These are phyloP conservation scores for Oldenlandia corymbosa DNA, from an alignment of 257 asterid genomes.

Conservation along the genomic window DNA sequence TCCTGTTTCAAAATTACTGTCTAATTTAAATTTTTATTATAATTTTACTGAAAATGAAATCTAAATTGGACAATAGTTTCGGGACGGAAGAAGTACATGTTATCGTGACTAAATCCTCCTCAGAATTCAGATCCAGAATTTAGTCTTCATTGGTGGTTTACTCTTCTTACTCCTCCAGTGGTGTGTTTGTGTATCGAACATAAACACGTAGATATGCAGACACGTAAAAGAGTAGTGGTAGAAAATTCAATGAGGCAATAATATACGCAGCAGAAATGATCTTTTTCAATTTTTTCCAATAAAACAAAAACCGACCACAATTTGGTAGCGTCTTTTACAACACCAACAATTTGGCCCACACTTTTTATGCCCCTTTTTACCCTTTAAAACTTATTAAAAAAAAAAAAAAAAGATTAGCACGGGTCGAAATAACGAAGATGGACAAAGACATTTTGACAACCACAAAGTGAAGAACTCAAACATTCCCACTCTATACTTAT, in stretches of 20 bases:
- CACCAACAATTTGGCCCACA: constrained; percentile 28
- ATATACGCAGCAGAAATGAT: not conserved
- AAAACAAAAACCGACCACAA: constrained; percentile 18
- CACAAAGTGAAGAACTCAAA: no score
- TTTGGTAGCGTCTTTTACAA: constrained; percentile 10
- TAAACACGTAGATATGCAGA: not conserved
- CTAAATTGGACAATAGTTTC: no score
- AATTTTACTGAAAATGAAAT: no score
- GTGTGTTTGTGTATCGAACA: not conserved
- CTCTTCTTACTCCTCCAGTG: no score
- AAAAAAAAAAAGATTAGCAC: not conserved
- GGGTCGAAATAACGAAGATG: not conserved
- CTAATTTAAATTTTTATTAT: no score
- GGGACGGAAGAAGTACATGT: no score
- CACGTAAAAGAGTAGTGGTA: not conserved
- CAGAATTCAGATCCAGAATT: no score
- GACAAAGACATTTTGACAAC: not conserved
- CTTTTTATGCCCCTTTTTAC: constrained; percentile 21
- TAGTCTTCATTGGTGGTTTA: no score
- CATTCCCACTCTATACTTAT: no score
- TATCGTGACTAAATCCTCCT: no score
- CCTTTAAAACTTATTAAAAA: not conserved
- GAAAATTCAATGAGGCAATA: no score
- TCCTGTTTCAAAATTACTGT: no score
- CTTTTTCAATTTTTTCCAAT: not conserved